A percentile compares a stretch with the other conserved stretches of the same genome.
These are phyloP conservation scores for Phytophthora fragariaefolia DNA, from an alignment of 352 stramenopile species.

Conservation along the genomic window DNA sequence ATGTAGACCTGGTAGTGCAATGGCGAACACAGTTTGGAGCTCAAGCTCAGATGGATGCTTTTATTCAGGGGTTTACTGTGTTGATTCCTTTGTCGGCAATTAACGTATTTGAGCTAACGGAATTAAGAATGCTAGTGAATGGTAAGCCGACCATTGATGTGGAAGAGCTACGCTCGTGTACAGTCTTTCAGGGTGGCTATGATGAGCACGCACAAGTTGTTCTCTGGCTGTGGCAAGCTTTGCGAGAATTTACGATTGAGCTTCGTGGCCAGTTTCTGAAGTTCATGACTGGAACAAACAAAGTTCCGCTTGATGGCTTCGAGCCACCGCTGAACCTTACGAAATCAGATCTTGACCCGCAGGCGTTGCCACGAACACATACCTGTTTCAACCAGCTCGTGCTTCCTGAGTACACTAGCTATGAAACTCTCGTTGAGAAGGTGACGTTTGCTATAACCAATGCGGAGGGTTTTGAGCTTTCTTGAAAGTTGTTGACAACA, in stretches of 20 bases:
- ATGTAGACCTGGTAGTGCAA: slow-evolving; percentile 67
- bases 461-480: slow-evolving; percentile 83
- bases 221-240: slow-evolving; percentile 87
- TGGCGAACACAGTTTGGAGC: slow-evolving; percentile 67
- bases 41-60: slow-evolving; percentile 61
- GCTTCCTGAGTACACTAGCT: slow-evolving; percentile 78
- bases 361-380: slow-evolving; percentile 75
- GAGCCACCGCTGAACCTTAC: slow-evolving; percentile 89
- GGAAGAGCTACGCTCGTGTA: slow-evolving; percentile 82
- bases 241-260: slow-evolving; percentile 70
- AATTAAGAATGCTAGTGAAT: slow-evolving; percentile 57
- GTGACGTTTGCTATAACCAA: slow-evolving; percentile 83
- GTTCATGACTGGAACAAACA: slow-evolving; percentile 87
- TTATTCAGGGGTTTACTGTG: slow-evolving; percentile 56
- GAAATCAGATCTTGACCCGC: slow-evolving; percentile 72
- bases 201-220: slow-evolving; percentile 76
- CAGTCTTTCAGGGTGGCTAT: slow-evolving; percentile 86
- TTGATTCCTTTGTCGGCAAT: slow-evolving; percentile 57
- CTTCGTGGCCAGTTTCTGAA: slow-evolving; percentile 75
- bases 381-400: slow-evolving; percentile 93
- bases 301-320: slow-evolving; percentile 86
- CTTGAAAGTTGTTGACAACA: slow-evolving; percentile 38
- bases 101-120: slow-evolving; percentile 53
- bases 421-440: slow-evolving; percentile 72
- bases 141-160: slow-evolving; percentile 79